Conservation (phyloP, 1,284 basidiomycete species). For the Moesziomyces sp. region DNA sequence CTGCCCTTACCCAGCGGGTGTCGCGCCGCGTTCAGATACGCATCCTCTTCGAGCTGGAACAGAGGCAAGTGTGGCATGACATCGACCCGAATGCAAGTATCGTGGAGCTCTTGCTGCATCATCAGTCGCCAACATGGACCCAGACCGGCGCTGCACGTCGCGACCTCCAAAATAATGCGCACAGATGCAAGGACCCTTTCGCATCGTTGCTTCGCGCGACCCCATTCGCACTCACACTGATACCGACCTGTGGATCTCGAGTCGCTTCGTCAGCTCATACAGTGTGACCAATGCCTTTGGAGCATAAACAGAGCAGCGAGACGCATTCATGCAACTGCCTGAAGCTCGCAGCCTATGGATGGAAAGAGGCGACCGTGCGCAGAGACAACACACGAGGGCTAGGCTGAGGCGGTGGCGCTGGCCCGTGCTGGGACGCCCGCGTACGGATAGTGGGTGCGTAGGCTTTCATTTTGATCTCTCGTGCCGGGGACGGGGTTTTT, state of each 20-base stretch:
- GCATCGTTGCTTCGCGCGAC: not conserved
- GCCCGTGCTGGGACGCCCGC: slow-evolving; percentile 2
- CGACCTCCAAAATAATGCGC: not conserved
- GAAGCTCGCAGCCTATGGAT: not conserved
- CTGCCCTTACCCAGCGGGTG: no score
- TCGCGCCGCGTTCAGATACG: no score
- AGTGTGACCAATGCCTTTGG: no score
- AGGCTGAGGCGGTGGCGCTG: not conserved
- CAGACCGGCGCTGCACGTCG: not conserved
- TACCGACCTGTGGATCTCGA: not conserved
- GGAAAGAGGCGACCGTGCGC: not conserved
- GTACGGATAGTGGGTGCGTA: not conserved
- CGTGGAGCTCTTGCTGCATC: no score
- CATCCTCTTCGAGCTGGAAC: no score
- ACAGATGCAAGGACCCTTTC: not conserved
- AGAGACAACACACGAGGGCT: not conserved
- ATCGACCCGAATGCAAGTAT: no score
- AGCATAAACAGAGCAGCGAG: no score
- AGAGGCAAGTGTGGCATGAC: no score
- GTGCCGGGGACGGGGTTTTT: slow-evolving; percentile 1
- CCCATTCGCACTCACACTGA: not conserved
- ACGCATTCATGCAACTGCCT: no score
- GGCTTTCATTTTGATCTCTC: slow-evolving; percentile 7
- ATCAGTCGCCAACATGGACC: not conserved
- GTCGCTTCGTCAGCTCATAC: no score